phyloP scores from a whole-genome alignment of 768 basidiomycete genomes.

The Russula ochroleuca region DNA sequence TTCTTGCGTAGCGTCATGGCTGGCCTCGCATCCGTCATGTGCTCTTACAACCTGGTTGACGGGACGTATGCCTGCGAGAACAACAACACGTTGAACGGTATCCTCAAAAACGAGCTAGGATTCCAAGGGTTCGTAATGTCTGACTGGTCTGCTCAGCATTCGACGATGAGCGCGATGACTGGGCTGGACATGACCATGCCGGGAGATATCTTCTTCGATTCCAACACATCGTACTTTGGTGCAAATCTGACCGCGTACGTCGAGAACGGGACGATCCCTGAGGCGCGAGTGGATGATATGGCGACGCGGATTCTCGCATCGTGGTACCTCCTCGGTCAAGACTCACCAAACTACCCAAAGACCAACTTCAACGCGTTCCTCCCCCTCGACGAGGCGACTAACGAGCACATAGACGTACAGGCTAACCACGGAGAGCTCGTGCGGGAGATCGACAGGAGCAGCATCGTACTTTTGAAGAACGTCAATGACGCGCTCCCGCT shows the following conservation, averaged over 20 bases:
- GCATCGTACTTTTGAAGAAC: slow-evolving; percentile 77
- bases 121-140: slow-evolving; percentile 79
- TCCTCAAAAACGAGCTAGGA: slow-evolving; percentile 71
- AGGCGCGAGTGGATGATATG: slow-evolving; percentile 71
- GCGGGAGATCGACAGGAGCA: slow-evolving; percentile 69
- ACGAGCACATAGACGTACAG: slow-evolving; percentile 63
- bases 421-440: slow-evolving; percentile 64
- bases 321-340: slow-evolving; percentile 67
- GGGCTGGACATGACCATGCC: slow-evolving; percentile 70
- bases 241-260: slow-evolving; percentile 63
- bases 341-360: slow-evolving; percentile 54
- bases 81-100: slow-evolving; percentile 61
- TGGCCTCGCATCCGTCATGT: slow-evolving; percentile 71
- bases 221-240: slow-evolving; percentile 56
- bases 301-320: slow-evolving; percentile 70
- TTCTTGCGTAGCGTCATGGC: slow-evolving; percentile 71
- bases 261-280: slow-evolving; percentile 64
- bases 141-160: slow-evolving; percentile 66
- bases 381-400: slow-evolving; percentile 47
- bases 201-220: slow-evolving; percentile 47
- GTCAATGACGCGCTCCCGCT: slow-evolving; percentile 52
- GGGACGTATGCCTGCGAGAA: slow-evolving; percentile 75
- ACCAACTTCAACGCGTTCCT: slow-evolving; percentile 70
- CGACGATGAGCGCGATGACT: slow-evolving; percentile 54
- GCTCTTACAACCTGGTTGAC: slow-evolving; percentile 69